phyloP scores from a whole-genome alignment of 176 grass and related monocot genomes.

The Oryza nivara region DNA sequence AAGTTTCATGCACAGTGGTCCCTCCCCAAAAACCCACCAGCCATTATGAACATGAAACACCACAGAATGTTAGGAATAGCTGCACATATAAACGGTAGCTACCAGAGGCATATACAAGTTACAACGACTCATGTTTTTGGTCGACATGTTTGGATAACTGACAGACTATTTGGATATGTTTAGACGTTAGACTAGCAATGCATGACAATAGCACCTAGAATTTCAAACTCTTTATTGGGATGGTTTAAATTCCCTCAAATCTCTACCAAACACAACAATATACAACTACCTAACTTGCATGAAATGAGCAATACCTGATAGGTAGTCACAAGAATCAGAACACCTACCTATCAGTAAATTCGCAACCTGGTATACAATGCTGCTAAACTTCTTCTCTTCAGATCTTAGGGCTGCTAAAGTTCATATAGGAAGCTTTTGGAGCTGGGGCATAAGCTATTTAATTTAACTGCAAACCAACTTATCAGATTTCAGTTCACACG shows the following conservation, averaged over 20 bases:
- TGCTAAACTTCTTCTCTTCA: slow-evolving; percentile 1
- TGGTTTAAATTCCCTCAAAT: neutral
- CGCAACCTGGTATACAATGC: neutral
- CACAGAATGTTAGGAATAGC: slow-evolving; percentile 31
- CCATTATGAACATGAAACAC: slow-evolving; percentile 19
- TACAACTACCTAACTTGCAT: neutral
- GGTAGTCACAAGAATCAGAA: neutral
- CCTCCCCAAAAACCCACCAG: neutral
- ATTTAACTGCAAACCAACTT: neutral
- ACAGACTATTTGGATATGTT: neutral
- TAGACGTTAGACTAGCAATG: neutral
- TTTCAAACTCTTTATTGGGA: neutral
- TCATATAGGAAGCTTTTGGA: neutral
- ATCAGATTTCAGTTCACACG: neutral
- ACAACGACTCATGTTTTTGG: neutral
- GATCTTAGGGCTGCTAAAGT: neutral
- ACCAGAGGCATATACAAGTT: neutral
- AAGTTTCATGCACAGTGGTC: slow-evolving; percentile 29
- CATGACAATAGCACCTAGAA: neutral
- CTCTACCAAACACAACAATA: neutral
- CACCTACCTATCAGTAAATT: neutral
- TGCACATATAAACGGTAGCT: slow-evolving; percentile 9
- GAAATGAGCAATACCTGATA: neutral
- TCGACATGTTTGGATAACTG: neutral
- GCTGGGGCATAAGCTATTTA: neutral